Percentiles rank a stretch among this genome's conserved stretches.
Conservation (phyloP, 139 green algal genomes). For the Micractinium conductrix region DNA sequence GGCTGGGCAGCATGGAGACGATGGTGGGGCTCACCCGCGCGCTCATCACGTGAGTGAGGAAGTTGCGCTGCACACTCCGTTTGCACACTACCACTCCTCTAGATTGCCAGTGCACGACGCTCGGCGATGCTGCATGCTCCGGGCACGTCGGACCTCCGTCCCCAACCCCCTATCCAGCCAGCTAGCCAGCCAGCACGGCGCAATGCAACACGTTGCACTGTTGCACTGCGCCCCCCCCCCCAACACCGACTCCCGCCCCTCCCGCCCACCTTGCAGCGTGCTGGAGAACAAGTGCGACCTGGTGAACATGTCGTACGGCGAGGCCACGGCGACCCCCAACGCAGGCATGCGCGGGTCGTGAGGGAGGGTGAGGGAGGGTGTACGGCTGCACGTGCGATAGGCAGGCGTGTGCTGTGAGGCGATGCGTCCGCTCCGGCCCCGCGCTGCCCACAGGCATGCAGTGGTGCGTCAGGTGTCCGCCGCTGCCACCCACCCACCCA, state of each 20-base stretch:
- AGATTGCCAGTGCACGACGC: background rate
- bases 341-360: constrained; percentile 37
- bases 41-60: constrained; percentile 51
- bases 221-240: no score
- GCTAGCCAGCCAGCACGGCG: no score
- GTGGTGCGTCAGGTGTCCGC: background rate
- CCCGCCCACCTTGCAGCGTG: background rate
- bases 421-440: background rate
- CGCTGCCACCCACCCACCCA: background rate
- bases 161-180: no score
- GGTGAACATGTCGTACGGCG: constrained; percentile 83
- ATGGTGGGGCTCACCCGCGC: constrained; percentile 75
- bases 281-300: constrained; percentile 70
- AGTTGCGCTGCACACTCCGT: no score
- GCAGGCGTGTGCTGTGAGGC: no score
- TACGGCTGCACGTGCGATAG: background rate
- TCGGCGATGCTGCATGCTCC: background rate
- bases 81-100: no score
- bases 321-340: constrained; percentile 79
- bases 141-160: no score
- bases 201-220: no score
- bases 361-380: no score
- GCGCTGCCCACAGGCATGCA: background rate
- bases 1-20: constrained; percentile 89
- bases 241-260: no score